Evolutionary conservation across 805 yeast species (phyloP).

Genomic region (Metschnikowia koreensis): DNA sequence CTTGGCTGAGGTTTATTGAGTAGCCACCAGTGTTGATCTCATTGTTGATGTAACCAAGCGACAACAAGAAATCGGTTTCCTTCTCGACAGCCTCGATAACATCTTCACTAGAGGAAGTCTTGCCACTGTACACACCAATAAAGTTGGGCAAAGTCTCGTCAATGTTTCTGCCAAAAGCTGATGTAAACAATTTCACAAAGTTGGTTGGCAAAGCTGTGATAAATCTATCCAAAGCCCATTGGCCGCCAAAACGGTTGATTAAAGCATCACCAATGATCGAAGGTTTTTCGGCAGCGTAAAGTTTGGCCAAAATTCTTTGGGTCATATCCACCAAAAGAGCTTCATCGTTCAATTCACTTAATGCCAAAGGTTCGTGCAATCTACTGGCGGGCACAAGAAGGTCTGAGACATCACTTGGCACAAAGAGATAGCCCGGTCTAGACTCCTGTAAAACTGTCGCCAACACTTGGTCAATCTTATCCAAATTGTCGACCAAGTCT

Average conservation of each 20-base stretch:
- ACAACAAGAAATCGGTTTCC: slow-evolving; percentile 63
- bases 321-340: slow-evolving; percentile 23
- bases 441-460: slow-evolving; percentile 51
- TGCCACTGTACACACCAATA: slow-evolving; percentile 73
- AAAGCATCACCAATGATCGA: slow-evolving; percentile 70
- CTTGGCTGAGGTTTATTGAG: slow-evolving; percentile 19
- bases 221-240: slow-evolving; percentile 46
- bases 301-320: slow-evolving; percentile 41
- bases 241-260: slow-evolving; percentile 58
- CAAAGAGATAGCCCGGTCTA: slow-evolving; percentile 78
- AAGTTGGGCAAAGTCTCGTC: slow-evolving; percentile 67
- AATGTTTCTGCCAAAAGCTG: slow-evolving; percentile 69
- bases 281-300: slow-evolving; percentile 58
- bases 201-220: slow-evolving; percentile 40
- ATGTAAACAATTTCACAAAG: slow-evolving; percentile 48
- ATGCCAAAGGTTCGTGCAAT: slow-evolving; percentile 19
- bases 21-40: slow-evolving; percentile 33
- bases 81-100: slow-evolving; percentile 31
- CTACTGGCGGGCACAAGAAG: slow-evolving; percentile 22
- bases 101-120: slow-evolving; percentile 34
- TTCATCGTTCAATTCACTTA: slow-evolving; percentile 16
- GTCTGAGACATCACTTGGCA: slow-evolving; percentile 71
- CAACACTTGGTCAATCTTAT: slow-evolving; percentile 68
- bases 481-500: slow-evolving; percentile 29
- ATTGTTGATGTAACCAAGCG: slow-evolving; percentile 59